phyloP scores from a whole-genome alignment of 116 monocot species.

The Posidonia oceanica region DNA sequence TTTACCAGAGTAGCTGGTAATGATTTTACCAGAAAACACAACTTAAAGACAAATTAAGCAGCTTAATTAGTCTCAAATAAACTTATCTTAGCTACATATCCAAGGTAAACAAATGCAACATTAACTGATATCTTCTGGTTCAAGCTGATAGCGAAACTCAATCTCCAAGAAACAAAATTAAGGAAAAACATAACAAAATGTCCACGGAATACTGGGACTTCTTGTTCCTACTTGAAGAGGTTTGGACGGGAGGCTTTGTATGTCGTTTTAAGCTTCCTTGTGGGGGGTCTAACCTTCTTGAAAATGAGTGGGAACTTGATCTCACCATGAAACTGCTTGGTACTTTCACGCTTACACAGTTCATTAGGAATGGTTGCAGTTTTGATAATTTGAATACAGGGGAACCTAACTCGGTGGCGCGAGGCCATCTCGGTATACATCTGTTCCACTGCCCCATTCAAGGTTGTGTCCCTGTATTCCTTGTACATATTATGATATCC shows the following conservation, averaged over 20 bases:
- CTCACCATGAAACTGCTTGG: conserved; percentile 71
- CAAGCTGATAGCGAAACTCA: no score
- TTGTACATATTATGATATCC: conserved; percentile 83
- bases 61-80: no score
- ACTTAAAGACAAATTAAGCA: no score
- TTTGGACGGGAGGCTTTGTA: conserved; percentile 68
- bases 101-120: no score
- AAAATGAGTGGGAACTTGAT: conserved; percentile 70
- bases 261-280: conserved; percentile 68
- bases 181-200: background rate
- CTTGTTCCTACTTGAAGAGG: conserved; percentile 41
- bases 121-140: no score
- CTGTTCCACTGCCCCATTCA: conserved; percentile 67
- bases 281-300: conserved; percentile 65
- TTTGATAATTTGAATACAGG: conserved; percentile 81
- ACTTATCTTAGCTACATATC: no score
- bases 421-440: conserved; percentile 87
- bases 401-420: conserved; percentile 54
- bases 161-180: background rate
- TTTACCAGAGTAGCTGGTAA: no score
- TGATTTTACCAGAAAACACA: no score
- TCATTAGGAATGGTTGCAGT: conserved; percentile 52
- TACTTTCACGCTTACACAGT: conserved; percentile 72
- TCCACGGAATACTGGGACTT: no score
- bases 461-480: conserved; percentile 69